These are phyloP conservation scores for Sechiopsis laciniata DNA, from an alignment of 306 rosid species.

Conservation along the genomic window DNA sequence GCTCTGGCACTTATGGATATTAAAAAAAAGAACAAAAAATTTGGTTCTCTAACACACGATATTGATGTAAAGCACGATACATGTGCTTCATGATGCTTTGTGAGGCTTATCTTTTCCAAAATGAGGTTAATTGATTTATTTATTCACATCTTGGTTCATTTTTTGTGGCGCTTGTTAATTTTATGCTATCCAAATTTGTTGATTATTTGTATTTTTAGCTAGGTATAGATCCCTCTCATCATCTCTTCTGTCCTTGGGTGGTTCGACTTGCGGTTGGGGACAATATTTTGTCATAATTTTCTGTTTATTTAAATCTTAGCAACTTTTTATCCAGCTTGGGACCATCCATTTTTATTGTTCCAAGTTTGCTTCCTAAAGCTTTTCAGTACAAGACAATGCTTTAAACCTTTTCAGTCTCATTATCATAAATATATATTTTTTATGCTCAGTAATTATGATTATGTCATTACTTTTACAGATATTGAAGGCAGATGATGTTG, in stretches of 20 bases:
- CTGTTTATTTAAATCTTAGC: conserved; percentile 3
- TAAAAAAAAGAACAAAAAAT: too few species aligned
- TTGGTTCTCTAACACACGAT: too few species aligned
- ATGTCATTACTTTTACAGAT: conserved; percentile 41
- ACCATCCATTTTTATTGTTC: neutral
- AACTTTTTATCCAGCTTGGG: neutral
- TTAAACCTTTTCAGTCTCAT: too few species aligned
- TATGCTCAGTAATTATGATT: conserved; percentile 6
- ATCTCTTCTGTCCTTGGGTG: neutral
- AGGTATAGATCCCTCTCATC: neutral
- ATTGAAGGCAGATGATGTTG: conserved; percentile 70
- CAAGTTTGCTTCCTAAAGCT: neutral
- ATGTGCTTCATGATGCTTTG: conserved; percentile 5
- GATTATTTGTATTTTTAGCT: neutral
- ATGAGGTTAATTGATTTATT: neutral
- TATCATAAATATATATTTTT: too few species aligned
- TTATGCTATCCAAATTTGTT: neutral
- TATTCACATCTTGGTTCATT: neutral
- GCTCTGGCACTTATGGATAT: too few species aligned
- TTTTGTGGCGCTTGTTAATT: neutral
- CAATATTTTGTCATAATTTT: neutral
- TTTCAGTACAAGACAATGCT: too few species aligned
- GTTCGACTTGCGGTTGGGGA: neutral
- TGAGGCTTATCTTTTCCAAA: neutral
- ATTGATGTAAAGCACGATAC: neutral